Evolutionary conservation across 176 grass and related monocot species (phyloP), one percentile per base, ranked within the genome.

Genomic region (Eleusine coracana): DNA sequence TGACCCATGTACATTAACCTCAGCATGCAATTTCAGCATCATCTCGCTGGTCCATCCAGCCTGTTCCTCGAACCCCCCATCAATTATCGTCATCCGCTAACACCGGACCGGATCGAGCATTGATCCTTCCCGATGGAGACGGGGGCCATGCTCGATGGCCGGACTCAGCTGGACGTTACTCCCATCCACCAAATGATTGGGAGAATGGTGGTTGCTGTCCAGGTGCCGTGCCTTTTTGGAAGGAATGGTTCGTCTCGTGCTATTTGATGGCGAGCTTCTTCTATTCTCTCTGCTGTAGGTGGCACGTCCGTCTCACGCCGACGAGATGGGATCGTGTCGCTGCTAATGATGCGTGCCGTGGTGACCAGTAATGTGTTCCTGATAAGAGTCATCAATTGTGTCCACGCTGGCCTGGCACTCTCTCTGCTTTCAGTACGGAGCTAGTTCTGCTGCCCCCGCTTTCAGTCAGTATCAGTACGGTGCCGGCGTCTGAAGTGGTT

Each of bases 1-100:
- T 64, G 17, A 3, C 45, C 78, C 20, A 10, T 90, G 88, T 86
- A 86, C 78, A 86, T 89, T 81, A 68, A 50, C 13, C 82, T 69
- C 36, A 60, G 6, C 58, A 60, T 60, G 58, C n/a, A n/a, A 60
- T 60, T 60, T 60, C 58, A 25, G 58, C 58, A 60, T 60, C 58
- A 60, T 6, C 58, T 14, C 10, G 58, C 58, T 23, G 55, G 21
- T 60, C 58, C 58, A 60, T 21, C 58, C 58, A 46, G 44, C 44
- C 44, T 60, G 58, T 60, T 60, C 58, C 7, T 25, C 58, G 0
- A 60, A 25, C 58, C 21, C 21, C 2, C 58, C 23, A 60, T 60
- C 58, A 60, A 10, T 60, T 25, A 25, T 60, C 58, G 58, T 25
- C 58, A 25, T 60, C 58, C 21, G 58, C 58, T 60, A 60, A 60